Evolutionary conservation across 108 stramenopile species (phyloP), one percentile per base, ranked within the genome.

Genomic region (Conticribra weissflogii): DNA sequence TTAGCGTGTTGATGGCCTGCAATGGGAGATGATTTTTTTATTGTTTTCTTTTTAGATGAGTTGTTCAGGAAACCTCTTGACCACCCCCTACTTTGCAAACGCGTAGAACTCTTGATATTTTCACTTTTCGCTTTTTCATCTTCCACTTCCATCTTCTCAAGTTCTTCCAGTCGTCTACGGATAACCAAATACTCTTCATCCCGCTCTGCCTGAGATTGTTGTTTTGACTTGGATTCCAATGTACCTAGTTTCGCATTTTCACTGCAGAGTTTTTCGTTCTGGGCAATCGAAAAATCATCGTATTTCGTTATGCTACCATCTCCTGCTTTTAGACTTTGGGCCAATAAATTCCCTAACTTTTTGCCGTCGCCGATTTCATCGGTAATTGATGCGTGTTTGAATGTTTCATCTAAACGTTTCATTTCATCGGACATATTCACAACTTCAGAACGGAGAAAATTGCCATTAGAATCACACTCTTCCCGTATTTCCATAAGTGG

Each of bases 401-500:
- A 50, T 31, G 46, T 25, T 22, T 59, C 66, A 41, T 68, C 71
- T 28, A 80, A 55, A 21, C 72, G 59, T 51, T 61, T 66, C 71
- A 73, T 65, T 51, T 64, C 51, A 28, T 65, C 59, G 12, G 72
- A 68, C 30, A 80, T 68, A 22, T 80, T 73, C 30, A 80, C 50
- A 58, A 80, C 32, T 27, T 80, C 72, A 1, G 79, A 52, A 52
- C 33, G 27, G 19, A 72, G 24, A 22, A 73, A 36, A n/a, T 59
- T 68, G 1, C 71, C 71, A 1, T 45, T 3, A 28, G 16, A 30
- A 54, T 73, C 71, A 31, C 71, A 80, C 32, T 57, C 56, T 73
- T 80, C 79, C 15, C 79, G 66, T 51, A 80, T 80, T 67, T 80
- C 79, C 66, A 80, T 71, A 0, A 72, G 44, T 24, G 70, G 79